Evolutionary conservation across 345 rosid genomes (phyloP).

Genomic region (Salix koriyanagi): DNA sequence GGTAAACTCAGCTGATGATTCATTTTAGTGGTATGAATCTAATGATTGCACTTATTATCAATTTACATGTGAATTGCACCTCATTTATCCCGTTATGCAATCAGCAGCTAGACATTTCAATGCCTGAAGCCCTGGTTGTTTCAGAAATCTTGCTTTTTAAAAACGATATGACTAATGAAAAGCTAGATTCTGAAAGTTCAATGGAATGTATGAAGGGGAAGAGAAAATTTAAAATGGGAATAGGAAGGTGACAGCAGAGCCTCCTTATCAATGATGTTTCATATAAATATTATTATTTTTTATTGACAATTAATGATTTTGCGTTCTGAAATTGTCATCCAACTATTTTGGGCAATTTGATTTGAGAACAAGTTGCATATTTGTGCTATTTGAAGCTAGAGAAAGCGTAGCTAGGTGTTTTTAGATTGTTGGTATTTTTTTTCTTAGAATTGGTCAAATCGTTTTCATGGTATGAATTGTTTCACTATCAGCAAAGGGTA

Average conservation of each 20-base stretch:
- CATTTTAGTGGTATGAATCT: neutral
- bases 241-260: neutral
- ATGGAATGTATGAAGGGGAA: neutral
- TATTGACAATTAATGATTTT: neutral
- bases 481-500: neutral
- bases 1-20: slow-evolving; percentile 37
- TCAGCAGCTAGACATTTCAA: neutral
- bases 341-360: neutral
- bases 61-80: neutral
- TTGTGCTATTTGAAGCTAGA: neutral
- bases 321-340: neutral
- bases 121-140: neutral
- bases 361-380: neutral
- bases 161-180: neutral
- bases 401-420: neutral
- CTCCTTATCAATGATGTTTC: neutral
- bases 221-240: neutral
- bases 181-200: neutral
- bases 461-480: neutral
- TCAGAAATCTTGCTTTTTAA: neutral
- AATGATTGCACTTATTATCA: neutral
- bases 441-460: neutral
- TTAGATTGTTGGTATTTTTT: neutral
- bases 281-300: neutral
- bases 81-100: neutral